Conservation (phyloP, 192 early-diverging fungal genomes). For the Allomyces macrogynus region DNA sequence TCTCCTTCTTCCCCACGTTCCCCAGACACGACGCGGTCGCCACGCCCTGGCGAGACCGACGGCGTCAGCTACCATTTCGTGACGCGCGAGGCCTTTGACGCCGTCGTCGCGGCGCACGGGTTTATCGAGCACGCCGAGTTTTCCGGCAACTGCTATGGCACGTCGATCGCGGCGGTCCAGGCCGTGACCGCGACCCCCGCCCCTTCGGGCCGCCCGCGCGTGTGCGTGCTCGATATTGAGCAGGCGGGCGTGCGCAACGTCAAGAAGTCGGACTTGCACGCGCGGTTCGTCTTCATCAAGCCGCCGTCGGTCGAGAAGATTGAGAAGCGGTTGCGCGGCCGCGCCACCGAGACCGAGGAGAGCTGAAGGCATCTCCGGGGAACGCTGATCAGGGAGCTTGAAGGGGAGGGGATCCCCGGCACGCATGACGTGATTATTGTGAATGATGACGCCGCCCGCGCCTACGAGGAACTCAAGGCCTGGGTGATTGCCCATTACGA, state of each 20-base stretch:
- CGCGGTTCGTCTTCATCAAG: constrained; percentile 65
- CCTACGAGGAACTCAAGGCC: constrained; percentile 47
- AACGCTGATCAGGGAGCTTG: constrained; percentile 61
- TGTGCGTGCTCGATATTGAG: neutral
- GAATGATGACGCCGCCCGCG: constrained; percentile 59
- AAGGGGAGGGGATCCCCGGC: constrained; percentile 16
- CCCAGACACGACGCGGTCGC: constrained; percentile 65
- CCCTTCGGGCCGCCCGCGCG: no score
- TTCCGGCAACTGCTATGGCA: constrained; percentile 71
- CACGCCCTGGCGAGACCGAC: constrained; percentile 59
- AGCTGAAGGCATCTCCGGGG: constrained; percentile 48
- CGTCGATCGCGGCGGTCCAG: neutral
- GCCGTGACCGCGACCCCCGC: neutral
- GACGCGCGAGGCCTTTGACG: constrained; percentile 37
- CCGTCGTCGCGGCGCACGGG: constrained; percentile 38
- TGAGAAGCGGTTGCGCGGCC: constrained; percentile 58
- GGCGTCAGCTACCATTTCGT: constrained; percentile 79
- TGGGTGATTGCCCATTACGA: constrained; percentile 34
- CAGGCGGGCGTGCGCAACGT: constrained; percentile 58
- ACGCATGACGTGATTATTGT: constrained; percentile 53
- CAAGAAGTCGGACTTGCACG: constrained; percentile 47
- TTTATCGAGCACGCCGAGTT: constrained; percentile 88
- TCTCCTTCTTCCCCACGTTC: neutral
- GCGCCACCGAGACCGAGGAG: constrained; percentile 75
- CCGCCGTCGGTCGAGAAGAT: constrained; percentile 63